A percentile compares a stretch with the other conserved stretches of the same genome.
phyloP scores from a whole-genome alignment of 2,329 filamentous ascomycete genomes.

The Xylariaceae sp. region DNA sequence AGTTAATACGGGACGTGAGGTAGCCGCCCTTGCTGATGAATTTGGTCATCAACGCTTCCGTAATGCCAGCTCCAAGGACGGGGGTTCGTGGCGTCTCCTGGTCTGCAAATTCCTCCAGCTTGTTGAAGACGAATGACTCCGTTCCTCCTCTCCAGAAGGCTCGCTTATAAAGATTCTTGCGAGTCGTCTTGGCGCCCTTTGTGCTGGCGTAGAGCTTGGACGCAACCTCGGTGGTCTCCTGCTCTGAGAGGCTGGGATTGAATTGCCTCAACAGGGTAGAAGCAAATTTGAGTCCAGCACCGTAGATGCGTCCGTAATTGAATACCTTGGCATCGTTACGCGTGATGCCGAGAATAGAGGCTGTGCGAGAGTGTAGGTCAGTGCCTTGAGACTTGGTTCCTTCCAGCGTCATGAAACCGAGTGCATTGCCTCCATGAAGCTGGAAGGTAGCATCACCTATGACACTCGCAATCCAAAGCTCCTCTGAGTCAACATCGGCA shows the following conservation, averaged over 20 bases:
- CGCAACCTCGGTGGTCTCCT: slow-evolving; percentile 70
- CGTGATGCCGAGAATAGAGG: slow-evolving; percentile 85
- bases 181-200: slow-evolving; percentile 79
- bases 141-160: slow-evolving; percentile 95
- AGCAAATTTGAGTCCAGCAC: slow-evolving; percentile 92
- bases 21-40: slow-evolving; percentile 87
- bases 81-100: slow-evolving; percentile 87
- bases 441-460: slow-evolving; percentile 93
- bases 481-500: slow-evolving; percentile 94
- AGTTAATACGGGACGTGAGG: slow-evolving; percentile 95
- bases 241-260: slow-evolving; percentile 76
- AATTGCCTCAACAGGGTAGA: slow-evolving; percentile 87
- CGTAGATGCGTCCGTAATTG: slow-evolving; percentile 98
- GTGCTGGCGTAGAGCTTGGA: slow-evolving; percentile 79
- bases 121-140: slow-evolving; percentile 97
- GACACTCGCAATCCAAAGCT: slow-evolving; percentile 95
- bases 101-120: slow-evolving; percentile 94
- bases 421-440: slow-evolving; percentile 90
- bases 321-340: slow-evolving; percentile 96
- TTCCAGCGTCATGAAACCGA: slow-evolving; percentile 98
- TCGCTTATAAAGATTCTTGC: slow-evolving; percentile 64
- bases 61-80: slow-evolving; percentile 90
- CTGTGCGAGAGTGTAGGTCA: slow-evolving; percentile 90
- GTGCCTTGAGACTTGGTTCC: slow-evolving; percentile 92
- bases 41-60: slow-evolving; percentile 84